Base-by-base conservation (phyloP, 139 green algal genomes). In the Chlamydomonas eustigma region DNA sequence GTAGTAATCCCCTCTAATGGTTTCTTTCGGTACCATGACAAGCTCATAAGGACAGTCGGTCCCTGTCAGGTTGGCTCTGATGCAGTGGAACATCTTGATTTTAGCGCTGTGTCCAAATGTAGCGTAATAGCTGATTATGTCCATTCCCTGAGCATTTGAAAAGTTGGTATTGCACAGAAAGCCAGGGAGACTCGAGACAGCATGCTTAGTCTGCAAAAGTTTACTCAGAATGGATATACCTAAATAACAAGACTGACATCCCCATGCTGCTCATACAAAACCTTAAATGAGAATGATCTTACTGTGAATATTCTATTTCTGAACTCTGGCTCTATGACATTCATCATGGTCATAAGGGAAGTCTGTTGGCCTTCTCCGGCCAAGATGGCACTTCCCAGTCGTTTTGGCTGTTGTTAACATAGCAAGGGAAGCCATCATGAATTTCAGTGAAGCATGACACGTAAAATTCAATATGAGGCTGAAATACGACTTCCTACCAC, bases 121-220 rank as follows among this genome's bases (percentile, higher is more conserved):
- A 22, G 82, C 73, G 39, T 86, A 90, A 77, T 90, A 90, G 63
- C 85, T 75, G 18, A 90, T 80, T 1, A 88, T 76, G 69, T 90
- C 85, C 37, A 83, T 82, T 33, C 81, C 82, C 77, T 87, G 74
- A 5, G 18, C 12, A 18, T 12, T 12, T 18, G 44, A 18, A 28
- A 58, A 58, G 18, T 58, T 12, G 12, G 44, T 58, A 18, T 58
- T 58, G 44, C 12, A 58, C 12, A 58, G 12, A 18, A 58, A 58
- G 44, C 44, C 12, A 58, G 44, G 44, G 44, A 28, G 44, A 18
- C 12, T 58, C 12, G 44, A 28, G 44, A 18, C 12, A 28, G 44
- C 18, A 18, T 58, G 44, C 44, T 58, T 58, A 18, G 44, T 12
- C 12, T 12, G 44, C 12, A 58, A 58, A 58, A 58, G 44, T 58